Base-by-base conservation (phyloP, 2,329 filamentous ascomycete species). In the Fusarium algeriense region DNA sequence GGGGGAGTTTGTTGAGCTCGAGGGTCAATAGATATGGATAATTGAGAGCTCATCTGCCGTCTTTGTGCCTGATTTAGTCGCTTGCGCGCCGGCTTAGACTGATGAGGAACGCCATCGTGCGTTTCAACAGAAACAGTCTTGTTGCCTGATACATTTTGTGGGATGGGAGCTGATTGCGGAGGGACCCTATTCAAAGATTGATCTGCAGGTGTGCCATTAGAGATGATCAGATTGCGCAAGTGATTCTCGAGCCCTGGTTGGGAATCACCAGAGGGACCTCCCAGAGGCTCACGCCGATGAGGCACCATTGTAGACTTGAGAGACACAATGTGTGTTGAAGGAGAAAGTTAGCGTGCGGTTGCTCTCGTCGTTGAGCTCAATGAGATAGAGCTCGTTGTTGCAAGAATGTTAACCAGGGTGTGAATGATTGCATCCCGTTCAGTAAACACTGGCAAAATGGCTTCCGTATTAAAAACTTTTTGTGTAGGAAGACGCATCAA, bases 61-160 rank as follows among this genome's bases (percentile, higher is more conserved):
- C 89, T 84, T 72, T 91, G 87, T 3, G 89, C 89, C 75, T 91
- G 89, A 66, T 91, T 91, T 5, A 83, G 85, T 26, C 89, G 87
- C 73, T 85, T 89, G 73, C 82, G 81, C 54, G 73, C 65, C n/a
- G 76, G 60, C 57, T 80, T 83, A 70, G 73, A 75, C 23, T 72
- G 54, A 44, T 72, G 67, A 10, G 69, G 50, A 15, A 41, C 17
- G 5, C 54, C 53, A 57, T 64, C 65, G 26, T 64, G 43, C 46
- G 54, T 30, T 26, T 59, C 63, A 20, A n/a, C 23, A 19, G n/a
- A 30, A 46, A 43, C 19, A n/a, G 20, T 40, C 30, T 34, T 38
- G 26, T 55, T 50, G 15, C 26, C 48, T 15, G 48, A 35, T 15
- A 12, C 46, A 53, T 60, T 37, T 19, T 44, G 58, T 20, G 43